These are phyloP conservation scores for Pholiota conissans DNA, from an alignment of 768 basidiomycete genomes.

Conservation along the genomic window DNA sequence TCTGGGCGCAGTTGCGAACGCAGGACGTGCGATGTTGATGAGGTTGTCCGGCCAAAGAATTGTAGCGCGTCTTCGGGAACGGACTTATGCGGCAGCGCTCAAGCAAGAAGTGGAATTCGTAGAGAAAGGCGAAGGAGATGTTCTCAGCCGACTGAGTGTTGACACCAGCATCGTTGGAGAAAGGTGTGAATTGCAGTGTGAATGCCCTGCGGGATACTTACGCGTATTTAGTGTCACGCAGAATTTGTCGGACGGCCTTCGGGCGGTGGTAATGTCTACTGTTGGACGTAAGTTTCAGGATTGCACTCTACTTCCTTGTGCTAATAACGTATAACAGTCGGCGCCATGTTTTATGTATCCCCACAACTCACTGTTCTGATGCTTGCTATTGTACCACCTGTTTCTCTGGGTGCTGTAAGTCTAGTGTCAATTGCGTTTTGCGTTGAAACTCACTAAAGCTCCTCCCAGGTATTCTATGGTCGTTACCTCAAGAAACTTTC, in stretches of 20 bases:
- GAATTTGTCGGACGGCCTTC: constrained; percentile 77
- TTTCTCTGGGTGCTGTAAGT: constrained; percentile 80
- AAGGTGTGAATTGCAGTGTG: constrained; percentile 55
- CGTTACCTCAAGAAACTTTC: constrained; percentile 91
- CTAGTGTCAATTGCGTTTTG: not conserved
- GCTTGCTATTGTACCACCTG: constrained; percentile 88
- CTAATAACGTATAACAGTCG: constrained; percentile 48
- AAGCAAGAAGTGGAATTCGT: constrained; percentile 92
- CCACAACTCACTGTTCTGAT: constrained; percentile 88
- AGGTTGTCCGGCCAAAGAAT: constrained; percentile 88
- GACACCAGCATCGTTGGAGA: constrained; percentile 95
- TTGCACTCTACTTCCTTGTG: not conserved
- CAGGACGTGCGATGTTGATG: constrained; percentile 83
- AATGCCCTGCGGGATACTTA: not conserved
- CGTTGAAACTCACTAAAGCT: constrained; percentile 2
- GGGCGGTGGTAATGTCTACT: constrained; percentile 89
- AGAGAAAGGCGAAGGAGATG: constrained; percentile 91
- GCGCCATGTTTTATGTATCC: constrained; percentile 93
- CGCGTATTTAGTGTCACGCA: constrained; percentile 61
- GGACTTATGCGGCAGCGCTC: constrained; percentile 81
- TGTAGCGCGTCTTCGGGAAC: constrained; percentile 81
- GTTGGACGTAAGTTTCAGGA: constrained; percentile 76
- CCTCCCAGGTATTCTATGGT: constrained; percentile 84
- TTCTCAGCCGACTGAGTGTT: constrained; percentile 85
- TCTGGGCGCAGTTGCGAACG: constrained; percentile 85